A percentile compares a stretch with the other conserved stretches of the same genome.
These are phyloP conservation scores for Hypoxylon lenormandii DNA, from an alignment of 495 filamentous ascomycete genomes.

Conservation along the genomic window DNA sequence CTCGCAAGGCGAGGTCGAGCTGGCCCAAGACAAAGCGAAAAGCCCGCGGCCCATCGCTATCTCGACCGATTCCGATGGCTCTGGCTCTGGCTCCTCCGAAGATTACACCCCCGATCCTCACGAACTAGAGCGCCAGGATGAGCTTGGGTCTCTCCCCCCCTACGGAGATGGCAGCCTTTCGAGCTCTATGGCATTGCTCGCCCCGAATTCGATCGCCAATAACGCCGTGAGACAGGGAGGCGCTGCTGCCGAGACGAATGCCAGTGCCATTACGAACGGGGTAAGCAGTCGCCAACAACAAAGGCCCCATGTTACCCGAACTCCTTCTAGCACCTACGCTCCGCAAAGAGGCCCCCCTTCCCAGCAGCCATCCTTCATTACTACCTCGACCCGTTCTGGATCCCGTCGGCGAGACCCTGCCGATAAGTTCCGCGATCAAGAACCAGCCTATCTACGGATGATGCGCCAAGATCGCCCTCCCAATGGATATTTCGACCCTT, in stretches of 20 bases:
- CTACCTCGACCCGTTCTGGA: constrained; percentile 71
- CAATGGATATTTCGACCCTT: constrained; percentile 81
- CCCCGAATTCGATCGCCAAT: constrained; percentile 57
- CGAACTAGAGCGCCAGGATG: constrained; percentile 62
- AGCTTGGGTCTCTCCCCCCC: constrained; percentile 57
- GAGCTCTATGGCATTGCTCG: constrained; percentile 53
- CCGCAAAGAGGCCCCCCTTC: constrained; percentile 57
- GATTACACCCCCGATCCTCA: constrained; percentile 65
- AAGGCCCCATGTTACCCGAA: constrained; percentile 53
- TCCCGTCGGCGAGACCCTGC: constrained; percentile 83
- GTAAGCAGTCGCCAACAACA: constrained; percentile 37
- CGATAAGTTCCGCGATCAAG: constrained; percentile 68
- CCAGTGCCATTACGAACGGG: constrained; percentile 43
- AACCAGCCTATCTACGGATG: constrained; percentile 62
- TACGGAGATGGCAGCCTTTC: constrained; percentile 54
- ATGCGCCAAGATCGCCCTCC: constrained; percentile 69
- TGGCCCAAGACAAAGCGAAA: constrained; percentile 54
- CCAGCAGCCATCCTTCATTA: constrained; percentile 49
- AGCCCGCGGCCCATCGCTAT: constrained; percentile 60
- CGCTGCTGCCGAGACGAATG: constrained; percentile 5
- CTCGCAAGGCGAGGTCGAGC: constrained; percentile 56
- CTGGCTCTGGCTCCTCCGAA: constrained; percentile 71
- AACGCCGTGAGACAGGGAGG: constrained; percentile 53
- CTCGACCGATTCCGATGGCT: constrained; percentile 73
- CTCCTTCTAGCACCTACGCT: constrained; percentile 65